Conservation (phyloP, 2,329 filamentous ascomycete species). For the Scedosporium minutisporum region DNA sequence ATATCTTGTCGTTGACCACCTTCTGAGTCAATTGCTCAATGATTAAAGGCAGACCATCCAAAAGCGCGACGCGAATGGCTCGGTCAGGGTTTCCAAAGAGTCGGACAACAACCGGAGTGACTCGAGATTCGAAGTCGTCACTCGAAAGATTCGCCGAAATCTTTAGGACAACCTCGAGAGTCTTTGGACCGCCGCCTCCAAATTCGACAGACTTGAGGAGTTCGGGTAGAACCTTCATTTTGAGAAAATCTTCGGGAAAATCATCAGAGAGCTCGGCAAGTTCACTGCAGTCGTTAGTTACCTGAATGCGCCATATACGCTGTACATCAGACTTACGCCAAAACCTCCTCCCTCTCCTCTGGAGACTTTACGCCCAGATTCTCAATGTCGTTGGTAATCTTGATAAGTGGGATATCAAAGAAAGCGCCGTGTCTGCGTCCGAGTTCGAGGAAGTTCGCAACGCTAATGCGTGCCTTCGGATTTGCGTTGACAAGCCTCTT, state of each 20-base stretch:
- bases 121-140: constrained; percentile 78
- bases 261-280: constrained; percentile 82
- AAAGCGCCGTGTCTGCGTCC: constrained; percentile 74
- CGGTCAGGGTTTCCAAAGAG: constrained; percentile 87
- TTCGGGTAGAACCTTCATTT: constrained; percentile 91
- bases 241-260: constrained; percentile 96
- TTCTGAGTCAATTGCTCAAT: constrained; percentile 84
- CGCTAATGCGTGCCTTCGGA: constrained; percentile 77
- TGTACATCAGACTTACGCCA: constrained; percentile 42
- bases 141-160: constrained; percentile 78
- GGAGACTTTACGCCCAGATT: constrained; percentile 83
- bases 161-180: constrained; percentile 79
- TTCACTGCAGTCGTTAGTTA: constrained; percentile 40
- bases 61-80: constrained; percentile 78
- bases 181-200: constrained; percentile 86
- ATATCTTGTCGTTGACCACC: constrained; percentile 91
- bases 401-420: constrained; percentile 87
- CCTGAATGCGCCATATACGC: constrained; percentile 15
- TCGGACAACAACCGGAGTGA: constrained; percentile 79
- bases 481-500: constrained; percentile 81
- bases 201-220: constrained; percentile 98
- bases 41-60: constrained; percentile 84
- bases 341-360: constrained; percentile 72
- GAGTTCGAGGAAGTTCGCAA: constrained; percentile 82
- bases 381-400: constrained; percentile 85